Evolutionary conservation across 2,329 filamentous ascomycete species (phyloP), one percentile per base, ranked within the genome.

Genomic region (Penicillium vulpinum): DNA sequence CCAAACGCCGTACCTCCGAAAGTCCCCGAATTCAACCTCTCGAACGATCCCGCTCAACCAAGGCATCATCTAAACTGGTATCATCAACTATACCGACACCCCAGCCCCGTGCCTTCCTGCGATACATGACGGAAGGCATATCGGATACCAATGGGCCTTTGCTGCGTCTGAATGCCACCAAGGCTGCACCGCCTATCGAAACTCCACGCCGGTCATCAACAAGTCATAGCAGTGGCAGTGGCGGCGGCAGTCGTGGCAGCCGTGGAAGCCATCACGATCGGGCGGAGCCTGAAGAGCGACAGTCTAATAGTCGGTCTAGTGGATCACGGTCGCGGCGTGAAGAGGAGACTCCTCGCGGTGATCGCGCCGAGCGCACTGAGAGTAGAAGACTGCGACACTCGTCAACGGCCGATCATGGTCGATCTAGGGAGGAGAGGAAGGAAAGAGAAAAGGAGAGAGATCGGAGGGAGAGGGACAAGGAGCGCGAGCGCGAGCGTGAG

Each of bases 61-160:
- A 63, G 29, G 57, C 58, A 22, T 57, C 68, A 15, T 70, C 74
- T 5, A 73, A 69, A 56, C 58, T 63, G 26, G 51, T 54, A 6
- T 56, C 67, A 7, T 48, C 62, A 16, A 58, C 67, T 4, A 33
- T 60, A 3, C 57, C 66, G 13, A 57, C 57, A 11, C 61, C 62
- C 11, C 66, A 57, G 21, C 69, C 66, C 35, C 65, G 68, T 43
- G 67, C 68, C 38, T 72, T 72, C 58, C 57, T 74, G 35, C 68
- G 70, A 28, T 76, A 72, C 52, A 72, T 77, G 65, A 71, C 70
- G 16, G 70, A 69, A 16, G 77, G 73, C n/a, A 69, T 75, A 40
- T 76, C 75, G 5, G 72, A 77, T 49, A 75, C 71, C 18, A 70
- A 72, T 29, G 70, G 68, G 0, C 75, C 71, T n/a, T 64, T 77